Conservation (phyloP, 108 stramenopile species). For the Nitzschia inconspicua region DNA sequence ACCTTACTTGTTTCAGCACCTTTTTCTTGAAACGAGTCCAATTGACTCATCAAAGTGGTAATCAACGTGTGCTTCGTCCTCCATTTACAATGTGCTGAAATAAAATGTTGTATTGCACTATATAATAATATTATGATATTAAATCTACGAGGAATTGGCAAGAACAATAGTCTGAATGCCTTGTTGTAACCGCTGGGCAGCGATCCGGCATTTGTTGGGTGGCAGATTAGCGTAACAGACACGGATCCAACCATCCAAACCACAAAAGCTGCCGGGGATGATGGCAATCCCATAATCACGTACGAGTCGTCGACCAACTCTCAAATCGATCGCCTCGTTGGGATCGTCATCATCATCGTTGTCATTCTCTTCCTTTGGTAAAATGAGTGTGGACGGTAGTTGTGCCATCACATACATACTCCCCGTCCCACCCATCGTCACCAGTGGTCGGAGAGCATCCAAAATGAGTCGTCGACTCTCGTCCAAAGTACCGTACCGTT, state of each 20-base stretch:
- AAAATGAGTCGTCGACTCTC: slow-evolving; percentile 64
- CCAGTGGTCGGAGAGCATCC: slow-evolving; percentile 65
- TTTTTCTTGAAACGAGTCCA: no score
- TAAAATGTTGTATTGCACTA: no score
- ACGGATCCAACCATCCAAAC: slow-evolving; percentile 79
- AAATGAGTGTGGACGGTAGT: slow-evolving; percentile 39
- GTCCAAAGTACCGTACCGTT: slow-evolving; percentile 65
- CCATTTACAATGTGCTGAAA: no score
- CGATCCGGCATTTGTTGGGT: slow-evolving; percentile 47
- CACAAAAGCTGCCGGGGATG: slow-evolving; percentile 89
- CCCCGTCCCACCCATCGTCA: slow-evolving; percentile 75
- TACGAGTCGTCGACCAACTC: slow-evolving; percentile 69
- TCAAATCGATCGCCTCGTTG: slow-evolving; percentile 17
- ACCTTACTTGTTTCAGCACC: no score
- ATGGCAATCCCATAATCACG: slow-evolving; percentile 79
- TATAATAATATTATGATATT: no score
- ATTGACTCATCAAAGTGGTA: no score
- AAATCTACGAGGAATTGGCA: not conserved
- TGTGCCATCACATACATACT: slow-evolving; percentile 94
- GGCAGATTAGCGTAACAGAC: slow-evolving; percentile 86
- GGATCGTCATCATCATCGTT: slow-evolving; percentile 39
- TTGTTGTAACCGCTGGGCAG: slow-evolving; percentile 53
- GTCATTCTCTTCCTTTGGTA: not conserved
- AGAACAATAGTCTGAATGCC: slow-evolving; percentile 23
- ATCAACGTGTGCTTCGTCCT: no score